These are phyloP conservation scores for Penicillium salamii DNA, from an alignment of 495 filamentous ascomycete genomes.

Conservation along the genomic window DNA sequence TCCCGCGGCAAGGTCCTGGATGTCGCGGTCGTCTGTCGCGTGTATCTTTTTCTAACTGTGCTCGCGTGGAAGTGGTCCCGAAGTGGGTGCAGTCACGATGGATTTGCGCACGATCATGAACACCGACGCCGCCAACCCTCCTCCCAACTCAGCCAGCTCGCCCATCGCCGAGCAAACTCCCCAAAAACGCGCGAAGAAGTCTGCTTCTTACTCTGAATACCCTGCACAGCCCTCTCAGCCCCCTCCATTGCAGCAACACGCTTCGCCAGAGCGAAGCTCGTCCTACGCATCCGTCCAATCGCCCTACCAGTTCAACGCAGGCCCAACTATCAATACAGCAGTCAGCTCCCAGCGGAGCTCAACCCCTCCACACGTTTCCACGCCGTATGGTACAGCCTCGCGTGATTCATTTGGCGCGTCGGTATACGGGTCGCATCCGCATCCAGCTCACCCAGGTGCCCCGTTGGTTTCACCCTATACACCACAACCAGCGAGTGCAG, in stretches of 20 bases:
- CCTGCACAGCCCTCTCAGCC: constrained; percentile 40
- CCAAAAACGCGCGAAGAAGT: constrained; percentile 30
- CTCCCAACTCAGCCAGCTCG: constrained; percentile 26
- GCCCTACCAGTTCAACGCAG: constrained; percentile 41
- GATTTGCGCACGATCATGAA: constrained; percentile 57
- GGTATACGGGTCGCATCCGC: constrained; percentile 31
- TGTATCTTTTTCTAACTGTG: constrained; percentile 14
- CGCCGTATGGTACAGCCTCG: constrained; percentile 33
- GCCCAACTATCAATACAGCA: constrained; percentile 31
- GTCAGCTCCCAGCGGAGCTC: constrained; percentile 32
- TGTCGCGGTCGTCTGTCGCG: constrained; percentile 20
- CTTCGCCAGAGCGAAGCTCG: constrained; percentile 40
- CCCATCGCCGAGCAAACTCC: constrained; percentile 23
- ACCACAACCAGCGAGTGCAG: constrained; percentile 30
- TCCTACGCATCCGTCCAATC: constrained; percentile 43
- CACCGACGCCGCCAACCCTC: constrained; percentile 36
- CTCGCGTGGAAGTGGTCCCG: constrained; percentile 23
- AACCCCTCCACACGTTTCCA: constrained; percentile 34
- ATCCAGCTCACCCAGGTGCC: constrained; percentile 22
- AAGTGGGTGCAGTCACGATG: constrained; percentile 36
- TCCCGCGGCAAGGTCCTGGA: constrained; percentile 13
- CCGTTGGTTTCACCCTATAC: constrained; percentile 34
- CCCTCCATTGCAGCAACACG: constrained; percentile 38
- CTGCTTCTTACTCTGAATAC: constrained; percentile 25
- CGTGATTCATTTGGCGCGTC: constrained; percentile 38